A percentile compares a stretch with the other conserved stretches of the same genome.
Evolutionary conservation across 345 rosid species (phyloP).

Genomic region (Salix dunnii): DNA sequence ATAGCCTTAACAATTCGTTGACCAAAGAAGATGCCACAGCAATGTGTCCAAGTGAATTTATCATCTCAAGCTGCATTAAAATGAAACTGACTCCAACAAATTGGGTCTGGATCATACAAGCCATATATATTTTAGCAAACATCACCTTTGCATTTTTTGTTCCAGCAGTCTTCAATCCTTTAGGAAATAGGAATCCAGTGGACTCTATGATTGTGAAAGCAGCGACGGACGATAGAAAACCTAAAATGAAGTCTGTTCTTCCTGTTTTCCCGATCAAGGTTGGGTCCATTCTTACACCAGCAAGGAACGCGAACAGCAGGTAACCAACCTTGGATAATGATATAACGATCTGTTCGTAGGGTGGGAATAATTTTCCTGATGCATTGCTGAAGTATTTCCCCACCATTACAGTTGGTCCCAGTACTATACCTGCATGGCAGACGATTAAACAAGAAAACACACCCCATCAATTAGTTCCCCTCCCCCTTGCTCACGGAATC

Average conservation of each 20-base stretch:
- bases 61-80: slow-evolving; percentile 24
- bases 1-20: slow-evolving; percentile 12
- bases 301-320: slow-evolving; percentile 28
- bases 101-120: background rate
- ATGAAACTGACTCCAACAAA: slow-evolving; percentile 21
- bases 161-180: background rate
- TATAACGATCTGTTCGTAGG: background rate
- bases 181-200: background rate
- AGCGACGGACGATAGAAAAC: no score
- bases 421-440: slow-evolving; percentile 28
- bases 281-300: slow-evolving; percentile 29
- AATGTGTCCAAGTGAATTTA: slow-evolving; percentile 33
- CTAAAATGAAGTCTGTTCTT: background rate
- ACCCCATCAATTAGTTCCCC: background rate
- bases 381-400: slow-evolving; percentile 3
- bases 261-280: background rate
- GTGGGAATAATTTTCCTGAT: slow-evolving; percentile 18
- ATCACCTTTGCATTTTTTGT: background rate
- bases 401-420: slow-evolving; percentile 27
- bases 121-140: no score
- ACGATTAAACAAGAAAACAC: background rate
- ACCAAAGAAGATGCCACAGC: slow-evolving; percentile 22
- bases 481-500: no score
- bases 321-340: slow-evolving; percentile 22
- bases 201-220: no score